phyloP scores from a whole-genome alignment of 164 flowering plant genomes.

The Kingdonia uniflora region DNA sequence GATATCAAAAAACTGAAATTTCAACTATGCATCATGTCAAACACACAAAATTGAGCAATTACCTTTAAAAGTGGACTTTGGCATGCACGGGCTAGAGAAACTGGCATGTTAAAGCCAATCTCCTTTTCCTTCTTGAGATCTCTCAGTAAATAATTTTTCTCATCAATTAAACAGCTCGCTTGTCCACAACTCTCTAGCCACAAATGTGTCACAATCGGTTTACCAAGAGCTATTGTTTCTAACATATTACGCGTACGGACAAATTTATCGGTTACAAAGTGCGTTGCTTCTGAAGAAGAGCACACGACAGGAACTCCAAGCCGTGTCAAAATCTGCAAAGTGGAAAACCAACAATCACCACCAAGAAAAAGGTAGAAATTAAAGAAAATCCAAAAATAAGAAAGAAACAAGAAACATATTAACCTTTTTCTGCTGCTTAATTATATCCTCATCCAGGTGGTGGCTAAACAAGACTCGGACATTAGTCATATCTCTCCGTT shows the following conservation, averaged over 20 bases:
- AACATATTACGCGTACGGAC: conserved; percentile 90
- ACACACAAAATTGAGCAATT: not conserved
- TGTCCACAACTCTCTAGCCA: conserved; percentile 93
- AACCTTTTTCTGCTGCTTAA: conserved; percentile 90
- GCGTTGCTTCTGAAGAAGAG: conserved; percentile 72
- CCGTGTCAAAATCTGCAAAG: conserved; percentile 47
- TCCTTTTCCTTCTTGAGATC: conserved; percentile 90
- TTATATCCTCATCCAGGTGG: conserved; percentile 64
- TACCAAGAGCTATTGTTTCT: conserved; percentile 88
- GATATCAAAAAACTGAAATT: too few relatives aligned
- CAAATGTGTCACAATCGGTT: conserved; percentile 73
- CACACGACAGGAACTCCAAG: conserved; percentile 49
- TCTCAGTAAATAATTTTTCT: conserved; percentile 59
- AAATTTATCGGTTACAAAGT: conserved; percentile 77
- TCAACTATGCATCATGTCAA: too few relatives aligned
- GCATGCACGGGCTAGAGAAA: conserved; percentile 58
- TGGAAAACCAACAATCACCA: conserved; percentile 7
- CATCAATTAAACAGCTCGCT: conserved; percentile 73
- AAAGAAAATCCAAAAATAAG: not conserved
- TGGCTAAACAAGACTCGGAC: conserved; percentile 68
- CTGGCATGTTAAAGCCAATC: conserved; percentile 75
- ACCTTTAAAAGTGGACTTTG: conserved; percentile 71
- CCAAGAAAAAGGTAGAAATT: not conserved
- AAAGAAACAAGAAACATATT: not conserved
- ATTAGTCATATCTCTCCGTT: conserved; percentile 52